Evolutionary conservation across 2,329 filamentous ascomycete genomes (phyloP), one percentile per base, ranked within the genome.

Genomic region (Ceratocystiopsis sp.): DNA sequence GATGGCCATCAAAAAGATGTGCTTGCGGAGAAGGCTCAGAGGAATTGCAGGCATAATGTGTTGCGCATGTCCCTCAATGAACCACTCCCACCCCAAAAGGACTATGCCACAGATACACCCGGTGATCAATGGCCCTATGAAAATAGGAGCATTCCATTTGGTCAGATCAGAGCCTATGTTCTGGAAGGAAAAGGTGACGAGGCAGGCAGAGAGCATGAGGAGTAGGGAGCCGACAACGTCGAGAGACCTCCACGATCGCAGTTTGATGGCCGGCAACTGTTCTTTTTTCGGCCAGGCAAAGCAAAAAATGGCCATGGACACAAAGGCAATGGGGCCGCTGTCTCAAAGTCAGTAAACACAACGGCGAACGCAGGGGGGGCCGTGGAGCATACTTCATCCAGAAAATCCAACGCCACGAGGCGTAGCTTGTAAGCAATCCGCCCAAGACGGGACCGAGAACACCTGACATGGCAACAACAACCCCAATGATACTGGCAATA

Each of bases 181-280:
- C 50, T 78, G 71, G 44, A 78, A 74, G 2, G 73, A 60, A 49
- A 74, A 75, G 0, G 75, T 68, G 5, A 75, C 60, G 3, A 76
- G 61, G 0, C 72, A 65, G 0, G 71, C 65, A 2, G 69, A 66
- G 3, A 66, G 58, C 10, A 77, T 62, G 13, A 74, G 56, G 18
- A 77, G 59, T n/a, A 68, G 48, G 0, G 69, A 69, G 12, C 73
- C 72, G 4, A 69, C 37, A 42, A 68, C 62, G 49, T 78, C 73
- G 35, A 77, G 58, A 38, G 70, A 61, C 29, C 55, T 63, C 66
- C 67, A 72, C 4, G 60, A 54, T 33, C 62, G 58, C 25, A 57
- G 57, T 38, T 64, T 53, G 4, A 60, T 46, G 15, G 52, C 49
- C 1, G 61, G 61, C 2, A 68, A 55, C 38, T 64, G 54, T 43